phyloP scores from a whole-genome alignment of 345 rosid species.

The Carallia pectinifolia region DNA sequence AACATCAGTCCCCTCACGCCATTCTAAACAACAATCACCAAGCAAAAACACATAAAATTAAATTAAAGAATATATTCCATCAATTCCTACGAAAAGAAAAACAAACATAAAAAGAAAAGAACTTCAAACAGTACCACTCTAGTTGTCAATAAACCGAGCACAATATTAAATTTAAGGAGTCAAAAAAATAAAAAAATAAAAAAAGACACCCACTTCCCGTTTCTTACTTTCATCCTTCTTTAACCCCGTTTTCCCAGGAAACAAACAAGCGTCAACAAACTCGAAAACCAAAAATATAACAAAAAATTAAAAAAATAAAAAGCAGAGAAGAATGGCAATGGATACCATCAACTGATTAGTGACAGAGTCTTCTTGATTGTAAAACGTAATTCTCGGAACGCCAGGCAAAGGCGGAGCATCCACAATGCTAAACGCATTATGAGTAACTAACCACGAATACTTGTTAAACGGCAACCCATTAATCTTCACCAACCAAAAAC shows the following conservation, averaged over 20 bases:
- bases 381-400: conserved; percentile 83
- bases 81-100: neutral
- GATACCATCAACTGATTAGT: conserved; percentile 81
- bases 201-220: neutral
- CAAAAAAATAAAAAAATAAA: neutral
- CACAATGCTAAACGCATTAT: conserved; percentile 87
- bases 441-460: conserved; percentile 93
- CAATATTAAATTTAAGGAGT: neutral
- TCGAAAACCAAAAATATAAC: too few species aligned
- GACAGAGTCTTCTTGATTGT: conserved; percentile 88
- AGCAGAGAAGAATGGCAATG: conserved; percentile 1
- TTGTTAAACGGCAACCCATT: conserved; percentile 89
- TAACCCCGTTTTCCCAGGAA: conserved; percentile 3
- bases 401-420: conserved; percentile 78
- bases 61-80: neutral
- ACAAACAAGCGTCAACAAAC: neutral
- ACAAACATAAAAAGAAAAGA: neutral
- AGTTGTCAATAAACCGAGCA: neutral
- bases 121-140: neutral
- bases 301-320: neutral
- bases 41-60: neutral
- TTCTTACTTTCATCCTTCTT: neutral
- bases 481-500: conserved; percentile 35
- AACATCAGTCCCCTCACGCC: conserved; percentile 96
- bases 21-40: conserved; percentile 51